Percentiles rank a stretch among this genome's conserved stretches.
These are phyloP conservation scores for Amanita molliuscula DNA, from an alignment of 768 basidiomycete genomes.

Conservation along the genomic window DNA sequence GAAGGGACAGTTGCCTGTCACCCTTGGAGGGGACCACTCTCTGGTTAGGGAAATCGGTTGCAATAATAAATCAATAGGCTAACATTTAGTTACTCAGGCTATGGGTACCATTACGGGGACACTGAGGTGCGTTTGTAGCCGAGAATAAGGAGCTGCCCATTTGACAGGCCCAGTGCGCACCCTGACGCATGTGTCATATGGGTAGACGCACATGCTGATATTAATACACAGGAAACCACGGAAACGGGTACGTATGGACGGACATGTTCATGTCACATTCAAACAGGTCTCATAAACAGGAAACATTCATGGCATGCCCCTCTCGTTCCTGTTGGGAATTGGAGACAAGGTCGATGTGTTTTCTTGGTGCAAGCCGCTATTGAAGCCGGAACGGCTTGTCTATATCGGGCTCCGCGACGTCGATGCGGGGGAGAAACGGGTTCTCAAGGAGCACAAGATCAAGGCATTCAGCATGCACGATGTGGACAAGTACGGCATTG, in stretches of 20 bases:
- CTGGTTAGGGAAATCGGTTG: slow-evolving; percentile 37
- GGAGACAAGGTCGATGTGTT: slow-evolving; percentile 34
- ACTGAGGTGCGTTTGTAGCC: slow-evolving; percentile 36
- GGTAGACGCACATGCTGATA: slow-evolving; percentile 97
- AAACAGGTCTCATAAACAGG: slow-evolving; percentile 30
- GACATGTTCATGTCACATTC: slow-evolving; percentile 1
- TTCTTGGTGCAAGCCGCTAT: slow-evolving; percentile 45
- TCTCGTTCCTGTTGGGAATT: slow-evolving; percentile 79
- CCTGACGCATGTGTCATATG: slow-evolving; percentile 85
- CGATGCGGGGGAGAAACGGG: slow-evolving; percentile 79
- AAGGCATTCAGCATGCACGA: slow-evolving; percentile 91
- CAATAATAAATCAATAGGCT: slow-evolving; percentile 1
- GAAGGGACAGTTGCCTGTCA: slow-evolving; percentile 78
- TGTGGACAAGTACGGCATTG: slow-evolving; percentile 84
- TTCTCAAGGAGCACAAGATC: slow-evolving; percentile 72
- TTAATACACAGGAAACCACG: slow-evolving; percentile 84
- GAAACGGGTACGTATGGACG: slow-evolving; percentile 42
- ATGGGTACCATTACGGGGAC: slow-evolving; percentile 95
- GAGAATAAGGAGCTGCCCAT: slow-evolving; percentile 1
- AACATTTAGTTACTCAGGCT: slow-evolving; percentile 27
- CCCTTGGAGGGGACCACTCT: slow-evolving; percentile 94
- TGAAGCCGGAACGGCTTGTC: slow-evolving; percentile 73
- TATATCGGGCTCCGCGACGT: slow-evolving; percentile 96
- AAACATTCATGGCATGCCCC: slow-evolving; percentile 97
- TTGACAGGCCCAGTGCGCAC: slow-evolving; percentile 36